Base-by-base conservation (phyloP, 192 early-diverging fungal genomes). In the Entomortierella parvispora region DNA sequence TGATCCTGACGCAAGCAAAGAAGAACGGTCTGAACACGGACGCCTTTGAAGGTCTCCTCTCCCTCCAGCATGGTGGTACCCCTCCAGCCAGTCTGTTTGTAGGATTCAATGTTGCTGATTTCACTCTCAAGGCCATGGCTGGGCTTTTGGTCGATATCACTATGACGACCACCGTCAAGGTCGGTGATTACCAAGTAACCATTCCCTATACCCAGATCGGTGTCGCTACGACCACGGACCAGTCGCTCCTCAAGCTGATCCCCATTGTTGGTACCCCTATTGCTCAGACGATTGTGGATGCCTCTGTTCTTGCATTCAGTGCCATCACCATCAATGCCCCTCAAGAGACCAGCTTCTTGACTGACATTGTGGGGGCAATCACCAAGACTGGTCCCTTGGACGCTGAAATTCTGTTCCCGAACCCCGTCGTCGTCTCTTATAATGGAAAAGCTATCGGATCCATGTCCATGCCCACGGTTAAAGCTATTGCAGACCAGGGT, bases 201-300 rank as follows among this genome's bases (percentile, higher is more conserved):
- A 54, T 86, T 1, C 7, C 56, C 3, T 81, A 79, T 44, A 51
- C 58, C 57, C 82, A 86, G 59, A 58, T 4, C 42, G 61, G 81
- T n/a, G 70, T 86, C 37, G 50, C 65, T 25, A 72, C 70, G 42
- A 37, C 29, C 14, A 71, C 80, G 9, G 85, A 86, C 59, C 32
- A 48, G 26, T 65, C 78, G 9, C 47, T 86, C 49, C 48, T 65
- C 12, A 64, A 65, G 26, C 56, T 86, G 47, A 80, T 84, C 45
- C 81, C 83, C 43, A 32, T 81, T 31, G 74, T 87, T 52, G 83
- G 78, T 45, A 77, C 69, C 28, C 85, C 85, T n/a, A 79, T 86
- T 64, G 85, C 82, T 10, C 80, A 80, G 56, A 22, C 53, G 4
- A 62, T 86, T 58, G 81, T 86, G 32, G 58, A 57, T 25, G 52